Percentiles rank a stretch among this genome's conserved stretches.
These are phyloP conservation scores for Alnus rubra DNA, from an alignment of 306 rosid genomes.

Conservation along the genomic window DNA sequence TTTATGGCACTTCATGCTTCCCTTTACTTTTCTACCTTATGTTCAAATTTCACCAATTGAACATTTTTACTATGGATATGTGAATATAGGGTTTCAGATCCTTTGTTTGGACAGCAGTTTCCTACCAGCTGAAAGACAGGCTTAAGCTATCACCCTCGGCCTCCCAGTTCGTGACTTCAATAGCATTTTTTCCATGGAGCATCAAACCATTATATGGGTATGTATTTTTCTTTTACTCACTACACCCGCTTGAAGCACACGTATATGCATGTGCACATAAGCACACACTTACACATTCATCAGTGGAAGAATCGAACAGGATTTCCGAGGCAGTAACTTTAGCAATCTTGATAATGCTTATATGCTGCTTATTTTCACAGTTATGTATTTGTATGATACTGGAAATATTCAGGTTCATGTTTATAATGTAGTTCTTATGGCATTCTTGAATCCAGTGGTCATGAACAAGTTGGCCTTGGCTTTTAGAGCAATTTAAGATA, in stretches of 20 bases:
- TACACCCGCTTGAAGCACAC: neutral
- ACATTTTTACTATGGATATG: neutral
- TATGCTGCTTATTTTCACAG: neutral
- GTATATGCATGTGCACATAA: neutral
- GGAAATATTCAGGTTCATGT: neutral
- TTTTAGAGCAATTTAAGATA: neutral
- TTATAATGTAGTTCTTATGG: neutral
- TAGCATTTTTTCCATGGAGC: constrained; percentile 89
- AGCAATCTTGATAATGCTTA: neutral
- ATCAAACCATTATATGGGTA: constrained; percentile 90
- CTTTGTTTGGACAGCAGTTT: constrained; percentile 86
- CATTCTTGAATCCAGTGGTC: neutral
- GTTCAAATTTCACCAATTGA: neutral
- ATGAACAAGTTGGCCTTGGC: neutral
- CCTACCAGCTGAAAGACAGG: constrained; percentile 80
- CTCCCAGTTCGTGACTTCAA: constrained; percentile 71
- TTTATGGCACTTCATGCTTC: neutral
- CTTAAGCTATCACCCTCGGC: constrained; percentile 78
- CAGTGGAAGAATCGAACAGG: neutral
- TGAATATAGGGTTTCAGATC: constrained; percentile 82
- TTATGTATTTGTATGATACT: neutral
- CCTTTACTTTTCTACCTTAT: neutral
- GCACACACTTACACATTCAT: neutral
- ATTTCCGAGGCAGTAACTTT: neutral
- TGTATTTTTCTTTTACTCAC: constrained; percentile 18